phyloP scores from a whole-genome alignment of 225 moss, liverwort and hornwort species.

The Pleurozium schreberi region DNA sequence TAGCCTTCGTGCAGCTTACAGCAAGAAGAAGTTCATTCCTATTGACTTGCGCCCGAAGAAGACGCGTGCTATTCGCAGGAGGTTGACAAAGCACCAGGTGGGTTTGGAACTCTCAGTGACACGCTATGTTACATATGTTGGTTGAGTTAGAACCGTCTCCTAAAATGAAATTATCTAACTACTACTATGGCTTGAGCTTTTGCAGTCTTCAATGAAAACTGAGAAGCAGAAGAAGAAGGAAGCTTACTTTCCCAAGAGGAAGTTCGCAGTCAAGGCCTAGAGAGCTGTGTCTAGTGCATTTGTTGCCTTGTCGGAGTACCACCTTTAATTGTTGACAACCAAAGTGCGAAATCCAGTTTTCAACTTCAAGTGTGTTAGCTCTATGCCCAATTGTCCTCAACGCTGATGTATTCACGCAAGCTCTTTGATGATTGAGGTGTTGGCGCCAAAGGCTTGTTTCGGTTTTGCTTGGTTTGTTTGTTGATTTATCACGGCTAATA shows the following conservation, averaged over 20 bases:
- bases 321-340: not conserved
- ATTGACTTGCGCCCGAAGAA: constrained; percentile 88
- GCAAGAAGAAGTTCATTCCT: constrained; percentile 73
- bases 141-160: not conserved
- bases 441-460: not conserved
- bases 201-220: constrained; percentile 52
- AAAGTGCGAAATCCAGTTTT: not conserved
- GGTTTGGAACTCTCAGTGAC: not conserved
- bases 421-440: not conserved
- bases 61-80: constrained; percentile 78
- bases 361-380: not conserved
- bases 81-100: constrained; percentile 86
- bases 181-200: not conserved
- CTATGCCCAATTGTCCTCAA: not conserved
- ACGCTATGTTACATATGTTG: not conserved
- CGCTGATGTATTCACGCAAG: not conserved
- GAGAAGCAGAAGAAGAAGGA: constrained; percentile 90
- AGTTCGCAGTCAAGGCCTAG: constrained; percentile 75
- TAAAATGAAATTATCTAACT: not conserved
- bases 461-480: not conserved
- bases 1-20: constrained; percentile 63
- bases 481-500: not conserved
- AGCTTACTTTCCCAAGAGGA: constrained; percentile 70
- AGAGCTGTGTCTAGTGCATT: not conserved
- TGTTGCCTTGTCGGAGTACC: not conserved